Evolutionary conservation across 2,329 filamentous ascomycete genomes (phyloP), one percentile per base, ranked within the genome.

Genomic region (Taxawa tesnikishii): DNA sequence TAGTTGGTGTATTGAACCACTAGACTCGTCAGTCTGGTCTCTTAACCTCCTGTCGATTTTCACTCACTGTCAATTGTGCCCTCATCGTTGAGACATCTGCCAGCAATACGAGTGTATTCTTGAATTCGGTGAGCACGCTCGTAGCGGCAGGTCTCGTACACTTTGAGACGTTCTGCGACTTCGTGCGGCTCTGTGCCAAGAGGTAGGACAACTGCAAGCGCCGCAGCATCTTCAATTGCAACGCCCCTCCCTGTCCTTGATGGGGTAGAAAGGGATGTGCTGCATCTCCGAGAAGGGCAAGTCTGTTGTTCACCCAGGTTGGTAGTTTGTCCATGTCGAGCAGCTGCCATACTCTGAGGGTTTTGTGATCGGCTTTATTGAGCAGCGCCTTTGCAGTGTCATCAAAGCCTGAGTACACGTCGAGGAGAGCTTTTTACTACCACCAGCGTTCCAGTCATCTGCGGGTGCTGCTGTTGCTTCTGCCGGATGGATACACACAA

Each of bases 211-310:
- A 68, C 65, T 1, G 62, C 64, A 1, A 82, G 46, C 0, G 73
- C 64, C 0, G 67, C 70, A 0, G 67, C 75, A 39, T 83, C 78
- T 46, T 83, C 76, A 25, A 82, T 79, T 0, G 77, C 77, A 34
- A 70, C 59, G 0, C 56, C 73, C 67, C 76, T 2, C 75, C 75
- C 45, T 76, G 72, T 0, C 67, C 73, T 51, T 74, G 70, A 39
- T 73, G 67, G 8, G 75, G 76, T 0, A 75, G 56, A 43, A 81
- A 79, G 0, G 76, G 75, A 47, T 83, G 77, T 0, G 74, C 76
- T 0, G 77, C 74, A 46, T 82, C 77, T 0, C 78, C 77, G 0
- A 82, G 50, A 0, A 79, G 50, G 1, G 63, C 73, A 10, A 79
- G 46, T 5, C 58, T 62, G 1, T 53, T 67, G 3, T 67, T 62